Evolutionary conservation across 331 rosid species (phyloP), one percentile per base, ranked within the genome.

Genomic region (Arachis monticola): DNA sequence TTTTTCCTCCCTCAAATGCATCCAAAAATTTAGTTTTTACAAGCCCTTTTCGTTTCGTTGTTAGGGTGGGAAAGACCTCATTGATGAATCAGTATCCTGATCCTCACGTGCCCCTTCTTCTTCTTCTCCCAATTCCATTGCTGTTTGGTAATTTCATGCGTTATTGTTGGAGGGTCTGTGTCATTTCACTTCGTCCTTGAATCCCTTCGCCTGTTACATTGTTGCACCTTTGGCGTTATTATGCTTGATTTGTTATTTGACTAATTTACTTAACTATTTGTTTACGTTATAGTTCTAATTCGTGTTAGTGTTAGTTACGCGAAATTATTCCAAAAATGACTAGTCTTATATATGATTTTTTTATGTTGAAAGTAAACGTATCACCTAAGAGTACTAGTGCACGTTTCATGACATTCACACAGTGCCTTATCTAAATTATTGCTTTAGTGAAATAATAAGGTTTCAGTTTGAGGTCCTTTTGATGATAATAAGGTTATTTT

Each of bases 41-140:
- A 7, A 51, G 5, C 31, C n/a, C 1, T n/a, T 53, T 53, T 5
- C 5, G 7, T 6, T 14, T 53, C 67, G 44, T 77, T 87, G 12
- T 58, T 85, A 93, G 98, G 89, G 98, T 91, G 14, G 98, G 98
- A 66, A 93, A 93, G 88, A 93, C 98, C 73, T 89, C 98, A 72
- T 84, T 91, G 92, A 93, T 93, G 98, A 93, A 93, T 72, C 98
- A 89, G 98, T 93, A 91, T 93, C 97, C 98, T 87, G 44, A 41
- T 35, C 45, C 40, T 85, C 42, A 58, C 45, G 58, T 45, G 61
- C 61, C 76, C 7, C n/a, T n/a, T n/a, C n/a, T n/a, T 22, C 4
- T 56, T 56, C 6, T 5, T 48, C 53, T 48, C 11, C 13, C 1
- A n/a, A 11, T 52, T n/a, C 3, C 51, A 5, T 69, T 22, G 48